A percentile compares a stretch with the other conserved stretches of the same genome.
These are phyloP conservation scores for Suillus bovinus DNA, from an alignment of 768 basidiomycete species.

Conservation along the genomic window DNA sequence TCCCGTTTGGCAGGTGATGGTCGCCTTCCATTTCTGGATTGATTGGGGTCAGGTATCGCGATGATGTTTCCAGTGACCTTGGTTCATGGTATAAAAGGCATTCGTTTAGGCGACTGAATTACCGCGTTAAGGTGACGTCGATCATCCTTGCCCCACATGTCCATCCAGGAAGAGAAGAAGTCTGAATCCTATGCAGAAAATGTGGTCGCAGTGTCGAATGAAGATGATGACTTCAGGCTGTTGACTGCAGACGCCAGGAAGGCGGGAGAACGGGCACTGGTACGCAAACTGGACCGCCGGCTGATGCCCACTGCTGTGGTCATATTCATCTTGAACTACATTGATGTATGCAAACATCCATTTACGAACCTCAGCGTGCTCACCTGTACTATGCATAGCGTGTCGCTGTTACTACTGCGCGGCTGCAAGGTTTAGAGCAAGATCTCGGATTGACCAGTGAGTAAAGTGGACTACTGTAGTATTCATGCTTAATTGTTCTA, in stretches of 20 bases:
- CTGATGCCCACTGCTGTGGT: conserved; percentile 29
- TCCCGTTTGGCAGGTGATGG: neutral
- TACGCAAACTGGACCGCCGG: conserved; percentile 29
- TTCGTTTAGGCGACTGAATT: neutral
- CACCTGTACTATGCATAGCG: conserved; percentile 25
- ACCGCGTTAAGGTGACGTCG: neutral
- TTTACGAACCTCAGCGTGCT: neutral
- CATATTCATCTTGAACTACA: conserved; percentile 30
- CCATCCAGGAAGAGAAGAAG: conserved; percentile 9
- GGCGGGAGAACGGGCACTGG: conserved; percentile 23
- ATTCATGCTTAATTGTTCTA: neutral
- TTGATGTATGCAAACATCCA: conserved; percentile 19
- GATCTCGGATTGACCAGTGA: conserved; percentile 39
- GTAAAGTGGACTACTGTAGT: neutral
- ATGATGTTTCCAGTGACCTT: neutral
- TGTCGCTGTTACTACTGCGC: conserved; percentile 39
- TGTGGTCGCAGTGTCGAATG: neutral
- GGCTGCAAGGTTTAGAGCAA: conserved; percentile 39
- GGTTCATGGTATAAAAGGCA: conserved; percentile 7
- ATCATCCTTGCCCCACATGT: conserved; percentile 12
- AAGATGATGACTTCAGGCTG: conserved; percentile 14
- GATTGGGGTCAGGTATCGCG: neutral
- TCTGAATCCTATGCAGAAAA: conserved; percentile 13
- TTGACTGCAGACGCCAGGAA: conserved; percentile 14
- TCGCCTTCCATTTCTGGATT: neutral